A percentile compares a stretch with the other conserved stretches of the same genome.
These are phyloP conservation scores for Exsudoporus frostii DNA, from an alignment of 768 basidiomycete genomes.

Conservation along the genomic window DNA sequence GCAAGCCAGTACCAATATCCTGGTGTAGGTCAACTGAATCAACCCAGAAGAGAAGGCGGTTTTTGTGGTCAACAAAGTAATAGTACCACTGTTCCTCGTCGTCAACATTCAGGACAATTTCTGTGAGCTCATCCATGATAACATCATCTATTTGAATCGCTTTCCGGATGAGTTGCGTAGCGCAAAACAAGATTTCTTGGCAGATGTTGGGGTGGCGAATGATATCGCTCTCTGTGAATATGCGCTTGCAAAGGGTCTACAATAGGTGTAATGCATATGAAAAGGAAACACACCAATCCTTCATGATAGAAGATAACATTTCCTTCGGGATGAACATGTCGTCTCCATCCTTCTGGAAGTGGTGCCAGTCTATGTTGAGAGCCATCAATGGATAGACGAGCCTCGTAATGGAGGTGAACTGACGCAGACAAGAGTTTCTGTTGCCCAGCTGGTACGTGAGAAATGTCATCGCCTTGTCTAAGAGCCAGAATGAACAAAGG, in stretches of 20 bases:
- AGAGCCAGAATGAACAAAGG: not conserved
- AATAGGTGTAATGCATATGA: not conserved
- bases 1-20: not conserved
- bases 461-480: not conserved
- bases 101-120: constrained; percentile 6
- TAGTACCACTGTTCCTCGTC: too few species aligned
- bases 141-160: too few species aligned
- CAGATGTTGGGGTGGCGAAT: too few species aligned
- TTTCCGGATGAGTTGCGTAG: too few species aligned
- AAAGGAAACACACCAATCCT: constrained; percentile 1
- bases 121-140: too few species aligned
- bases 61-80: not conserved
- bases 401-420: not conserved
- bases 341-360: constrained; percentile 3
- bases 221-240: too few species aligned
- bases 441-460: constrained; percentile 4
- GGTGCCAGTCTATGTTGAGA: not conserved
- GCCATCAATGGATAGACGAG: not conserved
- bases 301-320: constrained; percentile 7
- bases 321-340: constrained; percentile 13
- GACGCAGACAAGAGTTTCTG: constrained; percentile 2
- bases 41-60: constrained; percentile 3
- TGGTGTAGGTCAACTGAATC: not conserved
- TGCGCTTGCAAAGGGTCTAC: not conserved
- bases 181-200: too few species aligned